phyloP scores from a whole-genome alignment of 306 rosid genomes.

The Pterocarpus santalinus region DNA sequence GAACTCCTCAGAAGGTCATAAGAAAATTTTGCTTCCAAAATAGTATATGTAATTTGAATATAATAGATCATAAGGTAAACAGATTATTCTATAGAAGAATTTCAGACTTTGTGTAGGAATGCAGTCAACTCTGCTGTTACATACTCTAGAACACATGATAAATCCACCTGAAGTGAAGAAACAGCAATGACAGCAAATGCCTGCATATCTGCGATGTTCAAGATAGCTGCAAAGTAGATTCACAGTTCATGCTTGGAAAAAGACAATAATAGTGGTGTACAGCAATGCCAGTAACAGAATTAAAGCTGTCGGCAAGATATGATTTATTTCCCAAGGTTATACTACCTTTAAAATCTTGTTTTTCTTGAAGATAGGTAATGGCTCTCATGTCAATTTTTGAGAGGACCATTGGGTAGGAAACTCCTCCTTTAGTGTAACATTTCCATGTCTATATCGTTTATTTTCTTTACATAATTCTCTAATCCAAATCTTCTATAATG shows the following conservation, averaged over 20 bases:
- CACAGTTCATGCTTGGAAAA: too few relatives aligned
- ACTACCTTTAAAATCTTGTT: too few relatives aligned
- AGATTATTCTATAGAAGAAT: conserved; percentile 21
- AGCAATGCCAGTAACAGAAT: too few relatives aligned
- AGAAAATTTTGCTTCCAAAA: conserved; percentile 2
- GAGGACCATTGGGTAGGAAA: too few relatives aligned
- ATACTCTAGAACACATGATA: conserved; percentile 91
- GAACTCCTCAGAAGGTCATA: neutral
- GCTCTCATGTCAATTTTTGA: too few relatives aligned
- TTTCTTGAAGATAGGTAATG: too few relatives aligned
- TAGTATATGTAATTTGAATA: conserved; percentile 20
- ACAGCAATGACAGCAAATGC: conserved; percentile 97
- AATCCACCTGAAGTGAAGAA: conserved; percentile 85
- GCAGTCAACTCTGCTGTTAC: conserved; percentile 92
- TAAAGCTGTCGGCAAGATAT: too few relatives aligned
- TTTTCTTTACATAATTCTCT: too few relatives aligned
- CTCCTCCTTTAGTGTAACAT: too few relatives aligned
- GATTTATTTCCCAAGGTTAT: too few relatives aligned
- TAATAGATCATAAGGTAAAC: conserved; percentile 32
- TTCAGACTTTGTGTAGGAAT: conserved; percentile 86
- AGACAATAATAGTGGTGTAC: neutral
- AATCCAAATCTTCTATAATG: too few relatives aligned
- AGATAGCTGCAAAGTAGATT: conserved; percentile 12
- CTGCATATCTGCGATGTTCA: conserved; percentile 52
- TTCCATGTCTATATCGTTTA: too few relatives aligned